Conservation (phyloP, 1,284 basidiomycete species). For the Pulchroboletus neoregius region DNA sequence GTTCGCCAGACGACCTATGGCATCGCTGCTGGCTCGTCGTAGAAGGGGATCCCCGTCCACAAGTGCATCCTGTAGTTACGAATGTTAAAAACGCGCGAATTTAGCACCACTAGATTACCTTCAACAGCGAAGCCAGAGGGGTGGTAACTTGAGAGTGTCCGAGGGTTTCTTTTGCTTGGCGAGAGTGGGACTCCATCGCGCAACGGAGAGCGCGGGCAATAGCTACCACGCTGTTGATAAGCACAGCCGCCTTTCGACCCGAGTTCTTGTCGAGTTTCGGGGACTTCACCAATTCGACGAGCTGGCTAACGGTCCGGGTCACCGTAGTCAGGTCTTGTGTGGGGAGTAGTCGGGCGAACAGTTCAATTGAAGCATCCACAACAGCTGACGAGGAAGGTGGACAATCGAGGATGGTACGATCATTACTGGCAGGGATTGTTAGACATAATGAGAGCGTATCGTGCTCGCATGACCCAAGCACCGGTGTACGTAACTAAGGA, state of each 20-base stretch:
- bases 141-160: conserved; percentile 68
- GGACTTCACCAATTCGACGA: conserved; percentile 71
- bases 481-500: conserved; percentile 69
- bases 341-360: conserved; percentile 81
- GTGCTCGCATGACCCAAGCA: conserved; percentile 84
- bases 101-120: conserved; percentile 45
- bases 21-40: conserved; percentile 82
- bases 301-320: conserved; percentile 62
- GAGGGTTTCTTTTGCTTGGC: conserved; percentile 65
- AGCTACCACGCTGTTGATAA: conserved; percentile 81
- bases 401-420: conserved; percentile 52
- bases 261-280: conserved; percentile 85
- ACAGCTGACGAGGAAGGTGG: conserved; percentile 80
- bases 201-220: conserved; percentile 71
- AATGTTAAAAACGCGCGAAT: conserved; percentile 4
- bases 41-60: conserved; percentile 79
- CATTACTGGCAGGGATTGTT: conserved; percentile 40
- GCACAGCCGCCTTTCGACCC: conserved; percentile 84
- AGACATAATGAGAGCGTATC: conserved; percentile 79
- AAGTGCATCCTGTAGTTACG: conserved; percentile 61
- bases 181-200: conserved; percentile 49
- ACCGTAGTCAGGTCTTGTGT: conserved; percentile 73
- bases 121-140: conserved; percentile 71
- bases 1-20: conserved; percentile 84
- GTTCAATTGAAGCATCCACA: conserved; percentile 84